Base-by-base conservation (phyloP, 2,329 filamentous ascomycete genomes). In the Magnaporthiopsis incrustans region DNA sequence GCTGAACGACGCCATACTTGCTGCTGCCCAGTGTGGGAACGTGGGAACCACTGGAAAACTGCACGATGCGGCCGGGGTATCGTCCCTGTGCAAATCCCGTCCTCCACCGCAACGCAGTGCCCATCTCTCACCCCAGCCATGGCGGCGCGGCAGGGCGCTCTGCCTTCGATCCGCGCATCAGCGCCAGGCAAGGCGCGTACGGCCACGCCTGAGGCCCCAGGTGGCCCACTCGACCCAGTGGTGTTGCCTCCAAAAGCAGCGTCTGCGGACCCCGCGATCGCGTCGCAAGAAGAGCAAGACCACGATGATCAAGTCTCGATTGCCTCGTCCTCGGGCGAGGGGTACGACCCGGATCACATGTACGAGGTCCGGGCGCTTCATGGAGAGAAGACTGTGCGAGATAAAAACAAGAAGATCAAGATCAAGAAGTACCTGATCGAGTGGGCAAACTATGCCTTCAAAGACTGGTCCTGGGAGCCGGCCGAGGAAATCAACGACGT, bases 361-460 rank as follows among this genome's bases (percentile, higher is more conserved):
- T 88, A 82, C 70, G 74, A 77, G 3, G 81, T 88, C 8, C 82
- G 87, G 58, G 74, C 75, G 22, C 78, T 89, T 44, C 72, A 85
- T 25, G 77, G 78, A 0, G 80, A 87, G 69, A 74, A 74, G 18
- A 66, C 68, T 1, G 66, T 72, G 11, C 63, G 70, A 4, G 67
- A 76, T 5, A 74, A 74, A 6, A 70, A 71, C 22, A 73, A 70
- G 33, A 69, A 76, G 30, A n/a, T n/a, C n/a, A n/a, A n/a, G n/a
- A n/a, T 71, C 22, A 73, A 70, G 33, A 69, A 76, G 30, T 91
- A 85, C 70, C 79, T 92, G 1, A 81, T 90, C 27, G 81, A 84
- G 65, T 92, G 89, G 89, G 76, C 78, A 32, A 81, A 77, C 2
- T 92, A 88, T 69, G 76, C 79, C 1, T 66, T 86, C 6, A 72